Percentiles rank a stretch among this genome's conserved stretches.
Conservation (phyloP, 192 early-diverging fungal species). For the Cladochytrium replicatum region DNA sequence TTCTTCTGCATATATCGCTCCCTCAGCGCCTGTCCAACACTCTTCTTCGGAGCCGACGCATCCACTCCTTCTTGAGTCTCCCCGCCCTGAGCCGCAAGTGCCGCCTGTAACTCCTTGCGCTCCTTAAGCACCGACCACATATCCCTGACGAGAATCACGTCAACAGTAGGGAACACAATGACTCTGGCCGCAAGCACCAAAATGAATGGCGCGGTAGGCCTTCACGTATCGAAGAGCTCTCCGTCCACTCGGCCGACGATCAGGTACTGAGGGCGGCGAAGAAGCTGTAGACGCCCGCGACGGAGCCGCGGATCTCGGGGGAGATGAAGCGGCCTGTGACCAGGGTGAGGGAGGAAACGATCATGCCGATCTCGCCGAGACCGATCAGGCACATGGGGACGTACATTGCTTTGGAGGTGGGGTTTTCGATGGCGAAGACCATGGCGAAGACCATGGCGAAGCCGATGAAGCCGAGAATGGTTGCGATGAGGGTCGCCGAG, state of each 20-base stretch:
- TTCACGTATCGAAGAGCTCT: constrained; percentile 95
- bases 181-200: too few species aligned
- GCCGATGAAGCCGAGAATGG: constrained; percentile 37
- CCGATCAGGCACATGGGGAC: constrained; percentile 39
- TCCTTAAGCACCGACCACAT: too few species aligned
- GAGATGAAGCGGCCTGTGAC: constrained; percentile 43
- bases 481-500: too few species aligned
- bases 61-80: too few species aligned
- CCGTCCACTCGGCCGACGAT: constrained; percentile 84
- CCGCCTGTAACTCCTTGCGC: too few species aligned
- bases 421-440: constrained; percentile 33
- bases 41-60: too few species aligned
- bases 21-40: too few species aligned
- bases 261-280: constrained; percentile 54
- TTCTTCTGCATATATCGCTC: too few species aligned
- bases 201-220: too few species aligned
- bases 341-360: constrained; percentile 52
- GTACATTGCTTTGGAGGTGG: constrained; percentile 35
- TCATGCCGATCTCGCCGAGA: constrained; percentile 56
- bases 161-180: too few species aligned
- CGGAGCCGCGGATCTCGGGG: constrained; percentile 39
- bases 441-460: constrained; percentile 38
- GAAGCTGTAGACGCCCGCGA: constrained; percentile 52
- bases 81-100: too few species aligned
- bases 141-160: too few species aligned